Percentiles rank a stretch among this genome's conserved stretches.
phyloP scores from a whole-genome alignment of 495 filamentous ascomycete genomes.

The Sphaerosporella brunnea region DNA sequence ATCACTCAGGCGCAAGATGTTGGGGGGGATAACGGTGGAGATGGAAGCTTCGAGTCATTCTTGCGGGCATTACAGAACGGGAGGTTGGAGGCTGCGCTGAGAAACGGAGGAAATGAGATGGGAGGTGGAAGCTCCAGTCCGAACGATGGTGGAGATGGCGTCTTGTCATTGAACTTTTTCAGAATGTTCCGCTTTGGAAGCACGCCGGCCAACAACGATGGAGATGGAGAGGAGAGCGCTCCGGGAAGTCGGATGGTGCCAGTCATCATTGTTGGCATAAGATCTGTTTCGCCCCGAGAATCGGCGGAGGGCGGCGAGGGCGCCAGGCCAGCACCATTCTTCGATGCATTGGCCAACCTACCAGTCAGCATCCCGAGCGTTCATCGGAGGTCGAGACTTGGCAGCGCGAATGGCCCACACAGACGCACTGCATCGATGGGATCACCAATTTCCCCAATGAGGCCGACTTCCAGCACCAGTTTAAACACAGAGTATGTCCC shows the following conservation, averaged over 20 bases:
- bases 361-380: conserved; percentile 30
- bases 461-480: conserved; percentile 7
- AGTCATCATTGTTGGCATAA: conserved; percentile 45
- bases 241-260: conserved; percentile 33
- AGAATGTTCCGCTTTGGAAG: conserved; percentile 45
- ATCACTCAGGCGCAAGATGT: conserved; percentile 42
- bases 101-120: conserved; percentile 28
- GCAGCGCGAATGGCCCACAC: conserved; percentile 27
- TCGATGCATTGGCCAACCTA: conserved; percentile 39
- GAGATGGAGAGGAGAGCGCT: conserved; percentile 32
- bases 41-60: conserved; percentile 40
- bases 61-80: conserved; percentile 40
- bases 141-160: conserved; percentile 25
- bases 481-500: background rate
- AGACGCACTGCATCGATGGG: conserved; percentile 33
- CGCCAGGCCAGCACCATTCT: conserved; percentile 37
- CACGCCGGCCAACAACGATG: conserved; percentile 26
- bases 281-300: conserved; percentile 43
- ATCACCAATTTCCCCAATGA: conserved; percentile 18
- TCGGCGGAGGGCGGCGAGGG: conserved; percentile 32
- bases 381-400: conserved; percentile 33
- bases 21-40: conserved; percentile 37
- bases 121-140: conserved; percentile 21
- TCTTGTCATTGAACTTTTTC: conserved; percentile 40
- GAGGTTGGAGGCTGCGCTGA: conserved; percentile 30